Evolutionary conservation across 2,329 filamentous ascomycete species (phyloP).

Genomic region (Alternaria solani): DNA sequence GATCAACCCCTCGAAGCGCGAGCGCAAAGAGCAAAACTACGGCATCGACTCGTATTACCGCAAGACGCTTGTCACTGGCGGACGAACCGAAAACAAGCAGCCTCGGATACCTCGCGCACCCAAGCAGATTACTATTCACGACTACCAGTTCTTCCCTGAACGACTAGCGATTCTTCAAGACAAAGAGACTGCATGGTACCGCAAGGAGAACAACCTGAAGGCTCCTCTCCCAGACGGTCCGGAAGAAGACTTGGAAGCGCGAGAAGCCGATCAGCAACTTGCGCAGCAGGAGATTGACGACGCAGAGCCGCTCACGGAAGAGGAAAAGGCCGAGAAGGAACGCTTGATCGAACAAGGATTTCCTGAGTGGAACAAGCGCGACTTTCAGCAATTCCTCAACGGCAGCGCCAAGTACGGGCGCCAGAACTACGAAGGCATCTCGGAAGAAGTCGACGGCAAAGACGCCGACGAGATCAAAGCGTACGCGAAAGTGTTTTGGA

Average conservation of each 20-base stretch:
- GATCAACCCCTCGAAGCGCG: constrained; percentile 98
- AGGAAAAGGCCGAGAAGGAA: constrained; percentile 87
- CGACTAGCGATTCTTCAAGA: constrained; percentile 89
- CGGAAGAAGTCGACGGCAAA: constrained; percentile 92
- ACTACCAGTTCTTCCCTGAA: constrained; percentile 96
- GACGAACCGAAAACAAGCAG: constrained; percentile 81
- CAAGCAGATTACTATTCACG: constrained; percentile 89
- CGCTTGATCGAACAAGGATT: constrained; percentile 85
- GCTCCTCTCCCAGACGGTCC: constrained; percentile 87
- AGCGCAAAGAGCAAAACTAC: constrained; percentile 97
- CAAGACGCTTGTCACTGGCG: constrained; percentile 83
- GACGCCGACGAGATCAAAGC: constrained; percentile 82
- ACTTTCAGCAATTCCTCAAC: constrained; percentile 98
- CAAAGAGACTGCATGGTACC: constrained; percentile 92
- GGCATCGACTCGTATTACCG: constrained; percentile 99
- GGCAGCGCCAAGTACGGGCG: constrained; percentile 93
- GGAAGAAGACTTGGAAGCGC: constrained; percentile 84
- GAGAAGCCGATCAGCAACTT: constrained; percentile 84
- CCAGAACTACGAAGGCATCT: constrained; percentile 82
- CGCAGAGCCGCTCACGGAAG: constrained; percentile 84
- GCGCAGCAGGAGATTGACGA: constrained; percentile 95
- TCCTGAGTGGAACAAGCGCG: constrained; percentile 92
- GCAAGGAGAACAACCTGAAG: constrained; percentile 96
- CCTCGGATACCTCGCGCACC: constrained; percentile 95
- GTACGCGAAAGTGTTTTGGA: constrained; percentile 96